phyloP scores from a whole-genome alignment of 2,329 filamentous ascomycete genomes.

The Emergomyces orientalis region DNA sequence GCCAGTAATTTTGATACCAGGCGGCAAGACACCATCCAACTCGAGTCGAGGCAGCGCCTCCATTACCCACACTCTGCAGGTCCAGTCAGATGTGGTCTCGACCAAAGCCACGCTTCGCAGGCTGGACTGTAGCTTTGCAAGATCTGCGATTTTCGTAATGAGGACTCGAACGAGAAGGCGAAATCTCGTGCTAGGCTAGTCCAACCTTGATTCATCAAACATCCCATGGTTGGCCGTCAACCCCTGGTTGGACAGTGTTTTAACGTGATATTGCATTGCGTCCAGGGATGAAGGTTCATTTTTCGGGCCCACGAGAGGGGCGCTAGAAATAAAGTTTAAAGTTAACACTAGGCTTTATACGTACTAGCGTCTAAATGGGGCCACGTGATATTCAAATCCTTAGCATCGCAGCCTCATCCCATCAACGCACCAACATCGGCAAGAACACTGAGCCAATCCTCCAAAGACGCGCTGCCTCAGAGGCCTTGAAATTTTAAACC shows the following conservation, averaged over 20 bases:
- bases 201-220: not conserved
- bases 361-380: not conserved
- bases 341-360: not conserved
- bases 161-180: not conserved
- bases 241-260: not conserved
- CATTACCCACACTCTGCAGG: not conserved
- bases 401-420: not conserved
- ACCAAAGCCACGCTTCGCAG: too few relatives aligned
- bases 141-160: not conserved
- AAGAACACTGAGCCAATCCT: not conserved
- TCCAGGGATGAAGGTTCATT: not conserved
- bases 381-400: conserved; percentile 5
- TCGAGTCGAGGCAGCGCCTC: not conserved
- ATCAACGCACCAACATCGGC: not conserved
- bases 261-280: not conserved
- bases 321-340: not conserved
- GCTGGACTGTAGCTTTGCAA: not conserved
- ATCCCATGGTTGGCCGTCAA: not conserved
- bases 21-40: not conserved
- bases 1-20: not conserved
- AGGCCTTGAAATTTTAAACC: not conserved
- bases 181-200: not conserved
- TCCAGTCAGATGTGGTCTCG: too few relatives aligned
- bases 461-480: not conserved
- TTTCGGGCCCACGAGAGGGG: not conserved